Base-by-base conservation (phyloP, 208 protist genomes). In the Leishmania aethiopica region DNA sequence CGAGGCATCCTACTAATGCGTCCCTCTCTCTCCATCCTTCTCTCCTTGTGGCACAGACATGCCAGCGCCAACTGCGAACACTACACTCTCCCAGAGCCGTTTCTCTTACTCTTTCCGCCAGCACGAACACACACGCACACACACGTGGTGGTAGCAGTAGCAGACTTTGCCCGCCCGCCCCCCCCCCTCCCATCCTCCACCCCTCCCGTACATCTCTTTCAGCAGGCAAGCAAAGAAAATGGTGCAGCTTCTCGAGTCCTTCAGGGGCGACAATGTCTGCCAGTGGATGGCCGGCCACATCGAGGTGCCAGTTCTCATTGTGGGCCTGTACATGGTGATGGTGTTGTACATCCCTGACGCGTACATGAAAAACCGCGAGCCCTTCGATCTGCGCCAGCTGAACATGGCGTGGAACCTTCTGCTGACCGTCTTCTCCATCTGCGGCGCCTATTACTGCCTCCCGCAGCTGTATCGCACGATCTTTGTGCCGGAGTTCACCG, bases 391-490 rank as follows among this genome's bases (percentile, higher is more conserved):
- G 28, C 81, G 86, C 3, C 57, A 79, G 37, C 71, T 90, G 28
- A 92, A 94, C 80, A 92, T 86, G 74, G 32, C 90, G 28, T 98
- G 96, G 96, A 98, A 98, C 80, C 72, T 95, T 37, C 76, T 93
- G 22, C 89, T 98, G 57, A 89, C 93, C 42, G 70, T 91, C 49
- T 97, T 96, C 85, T 97, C 94, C 28, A 80, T 93, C 45, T 59
- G 80, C 19, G 94, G 93, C 40, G 86, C 92, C 32, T 86, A 92
- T 69, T 89, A 91, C 85, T 91, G 84, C 59, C 64, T 94, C 49
- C 92, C 91, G 70, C 83, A 82, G 75, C 72, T 96, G 67, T 84
- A 88, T 51, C 81, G 90, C 82, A 76, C 77, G 15, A 77, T 85
- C 45, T 85, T 85, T 53, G 72, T 81, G 55, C 53, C 82, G 22